Conservation (phyloP, 768 basidiomycete genomes). For the Lyophyllum decastes region DNA sequence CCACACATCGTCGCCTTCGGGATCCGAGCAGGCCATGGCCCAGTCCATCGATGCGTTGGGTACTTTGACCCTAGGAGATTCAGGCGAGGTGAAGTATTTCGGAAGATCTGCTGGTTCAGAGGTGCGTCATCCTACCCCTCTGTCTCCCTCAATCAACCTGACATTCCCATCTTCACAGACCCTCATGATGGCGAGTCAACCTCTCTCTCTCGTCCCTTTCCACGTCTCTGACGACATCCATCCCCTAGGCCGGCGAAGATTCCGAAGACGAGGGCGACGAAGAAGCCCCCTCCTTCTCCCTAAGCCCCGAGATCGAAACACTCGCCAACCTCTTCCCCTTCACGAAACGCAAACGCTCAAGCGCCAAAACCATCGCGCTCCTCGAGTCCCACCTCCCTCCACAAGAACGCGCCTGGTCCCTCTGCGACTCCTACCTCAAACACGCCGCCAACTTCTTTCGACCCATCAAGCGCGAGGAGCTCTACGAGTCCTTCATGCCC, state of each 20-base stretch:
- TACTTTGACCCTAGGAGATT: conserved; percentile 59
- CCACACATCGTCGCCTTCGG: conserved; percentile 10
- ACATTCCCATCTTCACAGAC: conserved; percentile 26
- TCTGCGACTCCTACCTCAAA: conserved; percentile 43
- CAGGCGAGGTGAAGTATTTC: conserved; percentile 64
- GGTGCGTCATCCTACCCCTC: conserved; percentile 27
- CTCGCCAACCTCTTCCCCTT: conserved; percentile 45
- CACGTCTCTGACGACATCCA: too few species aligned
- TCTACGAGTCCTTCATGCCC: conserved; percentile 40
- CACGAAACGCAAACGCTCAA: conserved; percentile 31
- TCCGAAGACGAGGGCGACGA: conserved; percentile 29
- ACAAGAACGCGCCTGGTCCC: conserved; percentile 38
- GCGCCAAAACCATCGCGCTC: conserved; percentile 28
- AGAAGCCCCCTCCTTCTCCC: conserved; percentile 11
- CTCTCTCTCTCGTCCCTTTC: neutral
- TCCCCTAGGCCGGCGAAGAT: conserved; percentile 27
- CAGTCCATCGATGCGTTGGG: conserved; percentile 59
- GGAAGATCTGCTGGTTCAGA: conserved; percentile 68
- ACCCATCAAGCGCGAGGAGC: conserved; percentile 49
- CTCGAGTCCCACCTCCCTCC: conserved; percentile 46
- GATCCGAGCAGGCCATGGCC: conserved; percentile 33
- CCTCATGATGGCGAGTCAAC: conserved; percentile 37
- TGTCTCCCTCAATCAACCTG: neutral
- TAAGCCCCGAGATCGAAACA: conserved; percentile 34
- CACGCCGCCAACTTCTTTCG: conserved; percentile 54